Conservation (phyloP, 352 stramenopile species). For the Blastocystis sp. region DNA sequence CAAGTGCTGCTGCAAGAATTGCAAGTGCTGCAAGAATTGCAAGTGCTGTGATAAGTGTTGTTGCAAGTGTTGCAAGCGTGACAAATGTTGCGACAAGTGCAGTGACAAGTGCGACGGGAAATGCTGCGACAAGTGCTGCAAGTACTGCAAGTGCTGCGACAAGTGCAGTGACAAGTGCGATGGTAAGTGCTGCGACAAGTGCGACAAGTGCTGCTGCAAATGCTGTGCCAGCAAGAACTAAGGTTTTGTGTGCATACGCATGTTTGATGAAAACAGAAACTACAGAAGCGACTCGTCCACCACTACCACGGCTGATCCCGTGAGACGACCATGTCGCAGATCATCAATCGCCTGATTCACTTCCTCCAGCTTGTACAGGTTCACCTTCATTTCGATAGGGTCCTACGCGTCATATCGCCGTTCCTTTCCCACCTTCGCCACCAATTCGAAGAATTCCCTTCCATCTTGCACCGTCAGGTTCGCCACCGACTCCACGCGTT, state of each 20-base stretch:
- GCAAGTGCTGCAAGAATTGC: too few relatives aligned
- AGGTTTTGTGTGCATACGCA: background rate
- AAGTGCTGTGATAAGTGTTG: too few relatives aligned
- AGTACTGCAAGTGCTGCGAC: too few relatives aligned
- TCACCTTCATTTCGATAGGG: slow-evolving; percentile 55
- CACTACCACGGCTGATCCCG: slow-evolving; percentile 55
- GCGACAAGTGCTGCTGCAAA: too few relatives aligned
- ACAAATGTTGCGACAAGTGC: too few relatives aligned
- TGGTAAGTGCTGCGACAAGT: too few relatives aligned
- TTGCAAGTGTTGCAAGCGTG: too few relatives aligned
- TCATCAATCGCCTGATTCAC: slow-evolving; percentile 64
- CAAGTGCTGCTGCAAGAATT: too few relatives aligned
- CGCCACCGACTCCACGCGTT: slow-evolving; percentile 51
- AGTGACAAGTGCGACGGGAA: too few relatives aligned
- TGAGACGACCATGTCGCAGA: slow-evolving; percentile 57
- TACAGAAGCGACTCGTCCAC: slow-evolving; percentile 43
- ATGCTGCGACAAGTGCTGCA: too few relatives aligned
- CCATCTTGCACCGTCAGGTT: slow-evolving; percentile 66
- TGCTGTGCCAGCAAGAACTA: background rate
- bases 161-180: too few relatives aligned
- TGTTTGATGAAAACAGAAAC: slow-evolving; percentile 27
- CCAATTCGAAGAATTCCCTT: slow-evolving; percentile 61
- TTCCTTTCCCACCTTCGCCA: background rate
- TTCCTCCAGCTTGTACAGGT: slow-evolving; percentile 46
- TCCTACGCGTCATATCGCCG: background rate